These are phyloP conservation scores for Cymbidium sinense DNA, from an alignment of 106 monocot species.

Conservation along the genomic window DNA sequence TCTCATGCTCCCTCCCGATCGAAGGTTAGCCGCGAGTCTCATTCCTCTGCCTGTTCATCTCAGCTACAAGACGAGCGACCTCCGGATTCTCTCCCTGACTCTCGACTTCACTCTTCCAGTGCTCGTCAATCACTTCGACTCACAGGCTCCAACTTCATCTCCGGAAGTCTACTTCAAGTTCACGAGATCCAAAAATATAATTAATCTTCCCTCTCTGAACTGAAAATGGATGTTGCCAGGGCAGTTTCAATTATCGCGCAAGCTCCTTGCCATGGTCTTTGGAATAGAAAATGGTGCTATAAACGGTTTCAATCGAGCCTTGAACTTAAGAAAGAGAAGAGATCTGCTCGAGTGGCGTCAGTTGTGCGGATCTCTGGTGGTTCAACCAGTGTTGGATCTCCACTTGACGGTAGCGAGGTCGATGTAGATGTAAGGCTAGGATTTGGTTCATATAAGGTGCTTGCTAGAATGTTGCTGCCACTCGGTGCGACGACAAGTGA, in stretches of 20 bases:
- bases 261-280: not conserved
- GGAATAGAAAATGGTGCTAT: not conserved
- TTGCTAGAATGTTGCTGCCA: slow-evolving; percentile 47
- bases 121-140: too few relatives aligned
- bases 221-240: slow-evolving; percentile 8
- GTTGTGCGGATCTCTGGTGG: not conserved
- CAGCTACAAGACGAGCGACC: too few relatives aligned
- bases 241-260: not conserved
- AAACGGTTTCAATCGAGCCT: not conserved
- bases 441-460: slow-evolving; percentile 14
- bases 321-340: not conserved
- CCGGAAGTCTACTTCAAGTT: too few relatives aligned
- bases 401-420: not conserved
- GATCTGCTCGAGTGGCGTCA: not conserved
- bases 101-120: too few relatives aligned
- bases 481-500: slow-evolving; percentile 61
- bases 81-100: too few relatives aligned
- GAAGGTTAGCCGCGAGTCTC: too few relatives aligned
- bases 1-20: too few relatives aligned
- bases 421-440: slow-evolving; percentile 7
- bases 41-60: too few relatives aligned
- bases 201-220: not conserved
- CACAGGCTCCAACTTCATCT: too few relatives aligned
- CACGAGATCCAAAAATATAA: too few relatives aligned
- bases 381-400: not conserved